Base-by-base conservation (phyloP, 2,329 filamentous ascomycete species). In the Cercospora sp. region DNA sequence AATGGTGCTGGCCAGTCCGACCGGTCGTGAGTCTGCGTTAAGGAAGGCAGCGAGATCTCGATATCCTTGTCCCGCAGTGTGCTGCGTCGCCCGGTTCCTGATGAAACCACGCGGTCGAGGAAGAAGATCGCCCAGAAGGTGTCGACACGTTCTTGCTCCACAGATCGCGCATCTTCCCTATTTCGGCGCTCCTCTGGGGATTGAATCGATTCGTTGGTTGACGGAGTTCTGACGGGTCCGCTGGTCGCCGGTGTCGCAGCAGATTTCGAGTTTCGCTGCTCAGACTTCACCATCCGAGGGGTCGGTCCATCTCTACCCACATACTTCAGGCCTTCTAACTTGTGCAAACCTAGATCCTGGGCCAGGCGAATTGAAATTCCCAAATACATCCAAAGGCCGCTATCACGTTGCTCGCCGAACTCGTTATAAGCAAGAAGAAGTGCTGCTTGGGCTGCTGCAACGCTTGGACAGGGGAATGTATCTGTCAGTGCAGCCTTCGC, bases 331-430 rank as follows among this genome's bases (percentile, higher is more conserved):
- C 92, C 93, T 70, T 94, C 90, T 16, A 91, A 84, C 71, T 93
- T 96, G 72, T 94, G 91, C 71, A 96, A 83, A 0, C 93, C 93
- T 9, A 96, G 80, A 75, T 93, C 90, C 68, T 92, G 87, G 0
- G 90, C 90, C 88, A 93, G 91, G 4, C 93, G 89, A 68, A 96
- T 96, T 0, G 93, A 90, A 62, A 94, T 89, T 0, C 93, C 93
- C 1, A 96, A 83, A 76, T 96, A 96, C 92, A 96, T 96, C 93
- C 93, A 97, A 6, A 97, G 80, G 0, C 92, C 92, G 77, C 92
- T 96, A 75, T 96, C 93, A 73, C 94, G 91, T 72, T 92, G 92
- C 10, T 91, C 91, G 1, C 93, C 93, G 73, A 97, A 96, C 53
- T 94, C 90, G 72, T 96, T 92, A 75, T 96, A 96, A 0, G 92